These are phyloP conservation scores for Stagonosporopsis vannaccii DNA, from an alignment of 2,329 filamentous ascomycete genomes.

Conservation along the genomic window DNA sequence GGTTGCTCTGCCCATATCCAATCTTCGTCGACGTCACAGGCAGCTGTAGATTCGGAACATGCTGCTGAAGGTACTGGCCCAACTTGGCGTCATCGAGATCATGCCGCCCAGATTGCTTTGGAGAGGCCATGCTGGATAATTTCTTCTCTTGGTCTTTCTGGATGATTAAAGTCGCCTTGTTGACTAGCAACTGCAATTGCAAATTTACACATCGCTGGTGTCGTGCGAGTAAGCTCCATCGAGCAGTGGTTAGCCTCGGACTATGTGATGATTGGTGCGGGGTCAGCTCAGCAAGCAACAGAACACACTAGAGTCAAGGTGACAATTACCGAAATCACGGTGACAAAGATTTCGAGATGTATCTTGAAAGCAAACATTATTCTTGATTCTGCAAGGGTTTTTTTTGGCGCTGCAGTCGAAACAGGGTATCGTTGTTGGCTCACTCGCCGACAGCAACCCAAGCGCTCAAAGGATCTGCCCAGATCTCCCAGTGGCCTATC, in stretches of 20 bases:
- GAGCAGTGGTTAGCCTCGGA: slow-evolving; percentile 22
- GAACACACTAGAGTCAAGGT: not conserved
- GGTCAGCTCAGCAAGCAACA: slow-evolving; percentile 2
- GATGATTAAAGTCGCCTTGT: not conserved
- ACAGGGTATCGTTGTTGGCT: not conserved
- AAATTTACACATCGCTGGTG: not conserved
- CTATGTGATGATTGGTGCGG: slow-evolving; percentile 18
- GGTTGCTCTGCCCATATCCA: slow-evolving; percentile 95
- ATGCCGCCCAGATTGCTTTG: slow-evolving; percentile 32
- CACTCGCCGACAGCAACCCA: slow-evolving; percentile 49
- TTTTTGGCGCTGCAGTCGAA: not conserved
- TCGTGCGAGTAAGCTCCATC: slow-evolving; percentile 19
- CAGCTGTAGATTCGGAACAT: slow-evolving; percentile 34
- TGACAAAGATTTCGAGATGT: not conserved
- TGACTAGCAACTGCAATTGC: not conserved
- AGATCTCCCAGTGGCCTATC: slow-evolving; percentile 55
- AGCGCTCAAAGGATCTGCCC: slow-evolving; percentile 54
- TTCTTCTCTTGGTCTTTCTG: not conserved
- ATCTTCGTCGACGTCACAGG: slow-evolving; percentile 67
- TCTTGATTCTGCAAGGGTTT: not conserved
- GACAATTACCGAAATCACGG: not conserved
- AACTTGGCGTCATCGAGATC: slow-evolving; percentile 42
- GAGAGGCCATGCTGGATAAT: not conserved
- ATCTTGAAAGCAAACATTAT: not conserved
- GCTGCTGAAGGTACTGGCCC: slow-evolving; percentile 37